Percentiles rank a stretch among this genome's conserved stretches.
These are phyloP conservation scores for Sclerotiophoma versabilis DNA, from an alignment of 2,329 filamentous ascomycete species.

Conservation along the genomic window DNA sequence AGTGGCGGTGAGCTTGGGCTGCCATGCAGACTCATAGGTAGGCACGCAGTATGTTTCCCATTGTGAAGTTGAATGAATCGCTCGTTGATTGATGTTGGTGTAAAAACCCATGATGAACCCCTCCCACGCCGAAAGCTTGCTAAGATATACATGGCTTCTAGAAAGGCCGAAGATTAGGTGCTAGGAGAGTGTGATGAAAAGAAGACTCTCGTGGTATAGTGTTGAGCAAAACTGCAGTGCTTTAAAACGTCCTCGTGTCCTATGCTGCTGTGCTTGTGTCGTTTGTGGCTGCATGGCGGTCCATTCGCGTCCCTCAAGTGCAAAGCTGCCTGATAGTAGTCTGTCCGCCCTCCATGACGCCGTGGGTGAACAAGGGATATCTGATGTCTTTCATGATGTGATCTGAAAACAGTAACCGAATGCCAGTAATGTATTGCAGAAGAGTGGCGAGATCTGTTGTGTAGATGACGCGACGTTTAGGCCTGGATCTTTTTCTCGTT, in stretches of 20 bases:
- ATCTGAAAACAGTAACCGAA: constrained; percentile 10
- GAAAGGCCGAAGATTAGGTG: constrained; percentile 10
- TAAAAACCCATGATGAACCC: not conserved
- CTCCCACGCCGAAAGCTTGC: constrained; percentile 16
- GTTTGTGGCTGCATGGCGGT: not conserved
- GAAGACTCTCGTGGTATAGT: constrained; percentile 18
- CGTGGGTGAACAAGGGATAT: constrained; percentile 17
- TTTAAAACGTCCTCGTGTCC: not conserved
- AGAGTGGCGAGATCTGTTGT: constrained; percentile 5
- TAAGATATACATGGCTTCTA: constrained; percentile 12
- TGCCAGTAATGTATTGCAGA: constrained; percentile 15
- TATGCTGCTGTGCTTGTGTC: not conserved
- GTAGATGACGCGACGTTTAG: constrained; percentile 18
- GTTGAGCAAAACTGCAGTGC: constrained; percentile 12
- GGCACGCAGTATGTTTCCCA: not conserved
- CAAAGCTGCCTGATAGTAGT: not conserved
- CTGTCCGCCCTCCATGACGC: constrained; percentile 3
- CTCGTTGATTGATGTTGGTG: constrained; percentile 5
- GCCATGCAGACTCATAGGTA: too few relatives aligned
- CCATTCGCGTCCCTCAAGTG: not conserved
- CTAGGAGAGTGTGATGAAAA: constrained; percentile 11
- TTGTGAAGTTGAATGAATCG: not conserved
- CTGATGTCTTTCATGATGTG: constrained; percentile 19
- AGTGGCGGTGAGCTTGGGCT: not conserved
- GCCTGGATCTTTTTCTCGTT: constrained; percentile 47